Evolutionary conservation across 2,329 filamentous ascomycete genomes (phyloP), one percentile per base, ranked within the genome.

Genomic region (Trichoderma atroviride): DNA sequence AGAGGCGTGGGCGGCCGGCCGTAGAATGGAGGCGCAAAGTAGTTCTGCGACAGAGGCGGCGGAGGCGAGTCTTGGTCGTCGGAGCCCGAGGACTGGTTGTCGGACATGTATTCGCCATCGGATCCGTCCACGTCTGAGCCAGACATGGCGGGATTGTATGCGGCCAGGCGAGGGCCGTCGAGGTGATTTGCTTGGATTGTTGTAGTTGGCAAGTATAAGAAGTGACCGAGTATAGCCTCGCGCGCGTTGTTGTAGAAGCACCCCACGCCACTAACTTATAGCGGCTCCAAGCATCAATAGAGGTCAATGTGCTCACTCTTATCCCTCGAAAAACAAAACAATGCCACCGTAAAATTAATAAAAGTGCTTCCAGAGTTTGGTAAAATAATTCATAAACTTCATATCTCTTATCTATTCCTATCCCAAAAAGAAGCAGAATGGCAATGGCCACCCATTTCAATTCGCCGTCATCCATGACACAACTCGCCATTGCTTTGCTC

Each of bases 1-100:
- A 98, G 85, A 3, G 96, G 95, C 2, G 94, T 97, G 0, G 96
- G 96, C n/a, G 96, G 96, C 3, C 95, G 89, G 73, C 96, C 96
- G 84, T 99, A 99, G 84, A 98, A 98, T 19, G 96, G 96, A 31
- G 96, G 96, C 61, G 86, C 86, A 72, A 89, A 88, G 78, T 85
- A 84, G 79, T 87, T 86, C 70, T 84, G 85, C 60, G 83, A 83
- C 24, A 83, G 78, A 13, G 83, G 83, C 19, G 80, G 83, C 13
- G 82, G 83, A 4, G 81, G 81, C 9, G 79, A 78, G 55, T 79
- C 78, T 56, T 79, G 77, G 53, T 75, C 76, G 6, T 76, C 79
- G 1, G 78, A 79, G 69, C 75, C 75, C 2, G 64, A 63, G 2
- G 75, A 78, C 29, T 77, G 77, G 59, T 74, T 76, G 64, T 80